Base-by-base conservation (phyloP, 306 rosid genomes). In the Lathyrus aphaca region DNA sequence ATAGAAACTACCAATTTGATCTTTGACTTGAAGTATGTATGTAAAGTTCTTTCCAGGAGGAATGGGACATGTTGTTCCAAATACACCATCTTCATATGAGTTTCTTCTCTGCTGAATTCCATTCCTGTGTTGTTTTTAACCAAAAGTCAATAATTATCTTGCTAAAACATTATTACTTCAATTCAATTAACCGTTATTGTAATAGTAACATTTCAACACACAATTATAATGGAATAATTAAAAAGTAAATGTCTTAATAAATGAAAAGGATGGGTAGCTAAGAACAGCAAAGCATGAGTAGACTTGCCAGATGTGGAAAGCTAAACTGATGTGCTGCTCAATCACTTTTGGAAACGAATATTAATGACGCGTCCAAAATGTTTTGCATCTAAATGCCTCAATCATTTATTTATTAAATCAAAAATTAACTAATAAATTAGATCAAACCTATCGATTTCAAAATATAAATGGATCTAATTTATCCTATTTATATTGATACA, bases 1-100 rank as follows among this genome's bases (percentile, higher is more conserved):
- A 64, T 88, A 94, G 67, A 85, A 91, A 73, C 99, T 94, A 58
- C 99, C 99, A 60, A 94, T 94, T 78, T 94, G 99, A 82, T 94
- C 99, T 81, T 94, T 94, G 76, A 94, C 88, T 84, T 94, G 99
- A 54, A 94, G 86, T 66, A 94, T 94, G 88, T 94, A 91, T 0
- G 99, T 94, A 75, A 94, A 91, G 77, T 94, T 94, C 80, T 64
- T 79, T 42, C 99, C 86, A 0, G 99, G 96, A 10, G 99, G 99
- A 0, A 94, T 94, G 6, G 99, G 99, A 66, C 99, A 94, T 12
- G 99, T 94, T 39, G 99, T 94, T 48, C 99, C 99, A 0, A 18
- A 75, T 0, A 94, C 95, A 5, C 99, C 97, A 64, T 94, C 99
- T 80, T 88, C 96, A 12, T 48, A 94, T 6, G 99, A 94, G 62